phyloP scores from a whole-genome alignment of 495 filamentous ascomycete species.

The Platismatia glauca region DNA sequence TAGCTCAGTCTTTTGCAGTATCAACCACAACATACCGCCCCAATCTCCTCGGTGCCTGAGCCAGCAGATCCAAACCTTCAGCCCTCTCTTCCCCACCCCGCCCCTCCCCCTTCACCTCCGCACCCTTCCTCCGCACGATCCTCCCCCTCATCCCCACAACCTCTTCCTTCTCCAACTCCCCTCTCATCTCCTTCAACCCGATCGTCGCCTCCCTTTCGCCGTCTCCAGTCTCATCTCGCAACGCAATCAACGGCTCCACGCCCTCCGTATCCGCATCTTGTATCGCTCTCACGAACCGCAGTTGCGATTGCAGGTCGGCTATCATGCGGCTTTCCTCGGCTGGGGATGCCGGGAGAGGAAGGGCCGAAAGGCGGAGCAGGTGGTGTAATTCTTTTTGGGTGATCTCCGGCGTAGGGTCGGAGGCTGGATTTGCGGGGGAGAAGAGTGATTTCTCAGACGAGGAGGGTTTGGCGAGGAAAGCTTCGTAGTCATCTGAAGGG shows the following conservation, averaged over 20 bases:
- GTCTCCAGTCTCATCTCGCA: conserved; percentile 68
- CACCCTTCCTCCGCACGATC: conserved; percentile 33
- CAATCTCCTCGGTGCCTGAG: conserved; percentile 52
- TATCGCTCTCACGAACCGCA: conserved; percentile 80
- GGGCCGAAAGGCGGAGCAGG: conserved; percentile 81
- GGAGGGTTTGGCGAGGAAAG: conserved; percentile 58
- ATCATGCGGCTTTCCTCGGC: conserved; percentile 58
- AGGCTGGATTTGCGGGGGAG: conserved; percentile 29
- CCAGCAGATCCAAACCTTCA: conserved; percentile 45
- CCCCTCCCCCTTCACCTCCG: neutral
- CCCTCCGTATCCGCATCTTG: conserved; percentile 67
- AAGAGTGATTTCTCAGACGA: conserved; percentile 84
- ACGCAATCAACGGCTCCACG: conserved; percentile 61
- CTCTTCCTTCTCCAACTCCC: conserved; percentile 45
- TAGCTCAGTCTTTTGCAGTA: conserved; percentile 33
- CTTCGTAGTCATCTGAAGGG: conserved; percentile 35
- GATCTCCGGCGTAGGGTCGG: conserved; percentile 32
- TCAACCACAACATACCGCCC: conserved; percentile 77
- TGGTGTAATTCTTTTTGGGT: conserved; percentile 60
- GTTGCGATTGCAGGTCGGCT: conserved; percentile 65
- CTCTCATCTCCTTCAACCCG: conserved; percentile 35
- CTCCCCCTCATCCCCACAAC: conserved; percentile 42
- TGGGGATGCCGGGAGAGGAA: conserved; percentile 56
- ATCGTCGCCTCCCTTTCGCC: conserved; percentile 47
- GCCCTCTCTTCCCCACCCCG: neutral